Percentiles rank a stretch among this genome's conserved stretches.
phyloP scores from a whole-genome alignment of 169 alveolate genomes.

The Plasmodium yoelii region DNA sequence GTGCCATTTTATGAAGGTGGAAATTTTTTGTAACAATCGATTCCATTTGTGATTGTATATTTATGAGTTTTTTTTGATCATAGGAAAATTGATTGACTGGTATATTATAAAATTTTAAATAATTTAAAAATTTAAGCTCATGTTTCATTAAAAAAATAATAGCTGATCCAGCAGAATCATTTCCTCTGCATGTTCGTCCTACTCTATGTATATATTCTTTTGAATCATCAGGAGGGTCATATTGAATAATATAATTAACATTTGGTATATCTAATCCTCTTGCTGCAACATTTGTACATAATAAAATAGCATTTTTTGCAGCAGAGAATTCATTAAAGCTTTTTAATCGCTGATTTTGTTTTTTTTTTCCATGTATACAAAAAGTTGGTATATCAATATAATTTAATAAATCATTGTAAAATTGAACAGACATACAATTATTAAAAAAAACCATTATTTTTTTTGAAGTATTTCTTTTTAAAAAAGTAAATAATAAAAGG shows the following conservation, averaged over 20 bases:
- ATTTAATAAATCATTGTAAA: slow-evolving; percentile 97
- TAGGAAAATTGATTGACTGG: slow-evolving; percentile 97
- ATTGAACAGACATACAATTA: slow-evolving; percentile 98
- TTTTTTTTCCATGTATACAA: slow-evolving; percentile 98
- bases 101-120: slow-evolving; percentile 93
- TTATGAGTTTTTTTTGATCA: slow-evolving; percentile 96
- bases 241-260: slow-evolving; percentile 98
- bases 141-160: slow-evolving; percentile 97
- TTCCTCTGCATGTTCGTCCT: slow-evolving; percentile 99
- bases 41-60: slow-evolving; percentile 96
- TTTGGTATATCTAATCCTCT: slow-evolving; percentile 99
- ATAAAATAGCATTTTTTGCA: slow-evolving; percentile 93
- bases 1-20: slow-evolving; percentile 95
- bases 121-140: slow-evolving; percentile 95
- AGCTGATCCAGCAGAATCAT: slow-evolving; percentile 96
- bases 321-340: slow-evolving; percentile 96
- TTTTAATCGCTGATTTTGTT: slow-evolving; percentile 95
- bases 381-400: slow-evolving; percentile 97
- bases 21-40: slow-evolving; percentile 97
- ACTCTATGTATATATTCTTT: slow-evolving; percentile 99
- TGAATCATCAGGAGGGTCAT: slow-evolving; percentile 99
- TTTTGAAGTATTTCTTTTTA: slow-evolving; percentile 95
- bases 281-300: slow-evolving; percentile 99
- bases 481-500: slow-evolving; percentile 95
- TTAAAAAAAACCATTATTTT: slow-evolving; percentile 98